Evolutionary conservation across 768 basidiomycete genomes (phyloP), one percentile per base, ranked within the genome.

Genomic region (Panaeolus papilionaceus): DNA sequence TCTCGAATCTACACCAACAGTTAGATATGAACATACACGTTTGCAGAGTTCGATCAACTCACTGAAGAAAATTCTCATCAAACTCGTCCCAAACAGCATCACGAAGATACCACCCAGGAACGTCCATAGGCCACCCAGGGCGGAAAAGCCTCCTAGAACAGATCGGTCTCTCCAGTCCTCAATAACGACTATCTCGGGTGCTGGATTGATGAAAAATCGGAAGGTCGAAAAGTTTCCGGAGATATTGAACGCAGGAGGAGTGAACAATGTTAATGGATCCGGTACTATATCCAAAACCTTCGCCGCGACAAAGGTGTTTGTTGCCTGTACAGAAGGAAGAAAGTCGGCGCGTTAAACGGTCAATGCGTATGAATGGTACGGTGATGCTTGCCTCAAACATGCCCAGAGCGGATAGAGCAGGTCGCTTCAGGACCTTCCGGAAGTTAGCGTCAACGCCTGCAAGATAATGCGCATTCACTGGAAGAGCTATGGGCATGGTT

Each of bases 91-190:
- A 66, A 66, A 66, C 8, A 66, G 26, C 20, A 66, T 10, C 6
- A 38, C 65, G 33, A 58, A 66, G 23, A 66, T 39, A 12, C 65
- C 65, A 2, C 65, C 65, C 0, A 66, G 65, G 54, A 66, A 66
- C 18, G 65, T 66, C 65, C 65, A 66, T 38, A 66, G 33, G 23
- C 65, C 65, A 39, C 65, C 65, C 42, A 66, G 16, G 4, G 49
- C 58, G 4, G 65, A 66, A 33, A 66, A 61, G 7, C 65, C 65
- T 39, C 23, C 39, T 3, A 66, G 63, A 23, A 64, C 63, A 6
- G 38, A 44, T 18, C 26, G 18, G 2, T 47, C 63, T 12, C 63
- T 42, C 28, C 20, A 66, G 18, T 66, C 65, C 58, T 66, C 45
- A 10, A 66, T 18, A 61, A 66, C 33, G 54, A 14, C 12, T 14